These are phyloP conservation scores for Adansonia madagascariensis DNA, from an alignment of 441 rosid genomes.

Conservation along the genomic window DNA sequence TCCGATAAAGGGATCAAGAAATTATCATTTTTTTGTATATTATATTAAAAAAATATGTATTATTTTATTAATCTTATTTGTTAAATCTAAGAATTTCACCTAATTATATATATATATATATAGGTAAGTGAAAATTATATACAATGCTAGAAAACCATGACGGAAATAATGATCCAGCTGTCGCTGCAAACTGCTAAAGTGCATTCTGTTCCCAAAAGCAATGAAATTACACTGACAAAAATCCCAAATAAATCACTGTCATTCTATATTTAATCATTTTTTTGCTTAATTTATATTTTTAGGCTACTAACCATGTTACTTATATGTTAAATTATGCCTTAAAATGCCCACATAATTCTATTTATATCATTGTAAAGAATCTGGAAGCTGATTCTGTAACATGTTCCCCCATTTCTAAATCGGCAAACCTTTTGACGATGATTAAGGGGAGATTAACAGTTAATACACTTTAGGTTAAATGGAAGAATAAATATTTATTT, in stretches of 20 bases:
- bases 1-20: no score
- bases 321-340: not conserved
- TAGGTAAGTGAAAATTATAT: no score
- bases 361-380: not conserved
- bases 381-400: conserved; percentile 5
- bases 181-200: not conserved
- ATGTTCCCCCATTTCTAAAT: not conserved
- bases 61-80: no score
- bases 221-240: not conserved
- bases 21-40: no score
- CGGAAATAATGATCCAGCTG: conserved; percentile 10
- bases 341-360: not conserved
- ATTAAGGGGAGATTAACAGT: not conserved
- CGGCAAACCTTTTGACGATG: not conserved
- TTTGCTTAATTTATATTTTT: not conserved
- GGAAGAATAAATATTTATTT: not conserved
- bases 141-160: no score
- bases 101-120: no score
- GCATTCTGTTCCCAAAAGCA: not conserved
- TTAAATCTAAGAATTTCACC: no score
- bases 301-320: conserved; percentile 16
- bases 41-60: no score
- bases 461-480: not conserved
- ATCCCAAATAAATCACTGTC: conserved; percentile 5
- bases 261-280: not conserved